phyloP scores from a whole-genome alignment of 2,329 filamentous ascomycete genomes.

The Xylaria hypoxylon region DNA sequence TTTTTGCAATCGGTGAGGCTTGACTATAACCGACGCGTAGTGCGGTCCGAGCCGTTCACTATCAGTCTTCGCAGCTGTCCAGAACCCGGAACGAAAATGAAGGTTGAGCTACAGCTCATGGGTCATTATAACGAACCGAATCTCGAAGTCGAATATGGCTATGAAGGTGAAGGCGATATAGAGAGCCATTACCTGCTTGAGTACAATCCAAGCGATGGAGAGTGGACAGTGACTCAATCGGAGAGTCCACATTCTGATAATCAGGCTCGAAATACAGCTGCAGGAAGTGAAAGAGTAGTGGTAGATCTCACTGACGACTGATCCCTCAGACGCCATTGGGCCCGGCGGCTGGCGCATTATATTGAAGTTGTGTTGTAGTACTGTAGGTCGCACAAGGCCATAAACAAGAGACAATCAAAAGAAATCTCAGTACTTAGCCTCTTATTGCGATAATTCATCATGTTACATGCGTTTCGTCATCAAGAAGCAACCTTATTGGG shows the following conservation, averaged over 20 bases:
- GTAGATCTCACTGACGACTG: slow-evolving; percentile 22
- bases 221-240: slow-evolving; percentile 43
- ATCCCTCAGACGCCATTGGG: background rate
- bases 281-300: slow-evolving; percentile 5
- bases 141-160: slow-evolving; percentile 48
- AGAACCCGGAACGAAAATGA: slow-evolving; percentile 45
- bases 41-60: slow-evolving; percentile 54
- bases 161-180: slow-evolving; percentile 25
- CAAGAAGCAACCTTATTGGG: no score
- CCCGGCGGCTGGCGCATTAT: background rate
- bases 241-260: background rate
- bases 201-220: slow-evolving; percentile 45
- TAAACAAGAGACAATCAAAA: background rate
- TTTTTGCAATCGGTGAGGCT: slow-evolving; percentile 57
- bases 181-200: slow-evolving; percentile 47
- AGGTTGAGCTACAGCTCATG: slow-evolving; percentile 60
- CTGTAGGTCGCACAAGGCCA: background rate
- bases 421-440: background rate
- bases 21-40: slow-evolving; percentile 52
- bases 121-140: slow-evolving; percentile 60
- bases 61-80: slow-evolving; percentile 52
- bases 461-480: background rate
- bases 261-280: background rate
- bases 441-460: background rate
- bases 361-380: background rate